phyloP scores from a whole-genome alignment of 495 filamentous ascomycete genomes.

The Neurospora discreta region DNA sequence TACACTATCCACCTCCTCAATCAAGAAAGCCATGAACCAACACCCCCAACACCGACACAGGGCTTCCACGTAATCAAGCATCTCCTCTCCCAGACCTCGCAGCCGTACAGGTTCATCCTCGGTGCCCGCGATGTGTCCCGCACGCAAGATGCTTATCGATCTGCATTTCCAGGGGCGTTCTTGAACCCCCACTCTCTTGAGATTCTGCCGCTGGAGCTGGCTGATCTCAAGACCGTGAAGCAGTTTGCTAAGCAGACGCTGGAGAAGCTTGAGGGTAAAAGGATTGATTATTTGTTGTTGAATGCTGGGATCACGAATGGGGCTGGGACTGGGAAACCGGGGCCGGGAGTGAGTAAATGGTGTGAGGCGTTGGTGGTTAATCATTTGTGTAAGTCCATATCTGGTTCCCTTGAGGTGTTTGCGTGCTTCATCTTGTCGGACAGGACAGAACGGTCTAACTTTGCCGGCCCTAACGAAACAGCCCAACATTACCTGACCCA shows the following conservation, averaged over 20 bases:
- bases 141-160: slow-evolving; percentile 25
- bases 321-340: slow-evolving; percentile 12
- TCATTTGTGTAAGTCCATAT: slow-evolving; percentile 32
- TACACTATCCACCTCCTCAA: neutral
- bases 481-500: slow-evolving; percentile 37
- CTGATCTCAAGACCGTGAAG: slow-evolving; percentile 23
- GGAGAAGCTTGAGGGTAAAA: slow-evolving; percentile 20
- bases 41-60: slow-evolving; percentile 12
- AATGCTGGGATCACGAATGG: slow-evolving; percentile 24
- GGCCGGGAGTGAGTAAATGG: slow-evolving; percentile 26
- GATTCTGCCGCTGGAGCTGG: slow-evolving; percentile 32
- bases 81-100: slow-evolving; percentile 23
- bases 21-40: neutral
- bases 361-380: slow-evolving; percentile 31
- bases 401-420: neutral
- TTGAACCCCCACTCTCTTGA: slow-evolving; percentile 22
- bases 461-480: neutral
- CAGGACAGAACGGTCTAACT: no score
- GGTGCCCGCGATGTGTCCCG: slow-evolving; percentile 28
- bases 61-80: slow-evolving; percentile 35
- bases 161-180: slow-evolving; percentile 7
- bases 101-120: slow-evolving; percentile 32
- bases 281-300: slow-evolving; percentile 31
- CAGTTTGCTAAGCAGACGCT: slow-evolving; percentile 27
- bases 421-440: no score